Evolutionary conservation across 805 yeast genomes (phyloP).

Genomic region (Yarrowia porcina): DNA sequence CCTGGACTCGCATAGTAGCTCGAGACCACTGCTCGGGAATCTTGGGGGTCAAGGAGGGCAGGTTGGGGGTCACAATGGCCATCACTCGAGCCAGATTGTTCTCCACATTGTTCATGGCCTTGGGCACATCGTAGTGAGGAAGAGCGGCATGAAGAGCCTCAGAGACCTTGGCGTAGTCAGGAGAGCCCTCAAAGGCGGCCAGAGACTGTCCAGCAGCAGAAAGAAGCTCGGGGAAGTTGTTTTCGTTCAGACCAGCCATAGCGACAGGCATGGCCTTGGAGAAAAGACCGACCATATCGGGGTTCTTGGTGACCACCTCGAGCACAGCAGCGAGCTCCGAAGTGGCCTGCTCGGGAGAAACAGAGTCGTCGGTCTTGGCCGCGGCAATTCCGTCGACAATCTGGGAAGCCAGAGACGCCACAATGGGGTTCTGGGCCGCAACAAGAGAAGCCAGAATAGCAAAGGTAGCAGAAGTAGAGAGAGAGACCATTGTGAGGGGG

Average conservation of each 20-base stretch:
- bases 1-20: slow-evolving; percentile 14
- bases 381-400: slow-evolving; percentile 15
- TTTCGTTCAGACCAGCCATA: neutral
- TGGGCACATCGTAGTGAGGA: slow-evolving; percentile 11
- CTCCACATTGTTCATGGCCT: slow-evolving; percentile 6
- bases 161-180: slow-evolving; percentile 21
- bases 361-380: slow-evolving; percentile 22
- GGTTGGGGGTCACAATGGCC: neutral
- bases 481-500: slow-evolving; percentile 11
- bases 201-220: slow-evolving; percentile 16
- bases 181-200: slow-evolving; percentile 17
- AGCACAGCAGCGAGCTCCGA: slow-evolving; percentile 15
- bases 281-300: slow-evolving; percentile 14
- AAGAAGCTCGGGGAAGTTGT: slow-evolving; percentile 12
- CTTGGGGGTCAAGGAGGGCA: neutral
- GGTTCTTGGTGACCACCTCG: slow-evolving; percentile 18
- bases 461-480: neutral
- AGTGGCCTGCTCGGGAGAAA: slow-evolving; percentile 14
- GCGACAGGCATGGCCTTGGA: slow-evolving; percentile 18
- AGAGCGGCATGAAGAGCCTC: neutral
- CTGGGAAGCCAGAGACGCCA: slow-evolving; percentile 1
- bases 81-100: neutral
- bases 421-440: slow-evolving; percentile 25
- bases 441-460: slow-evolving; percentile 14
- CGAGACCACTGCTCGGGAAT: slow-evolving; percentile 8